phyloP scores from a whole-genome alignment of 345 rosid genomes.

The Aegle marmelos region DNA sequence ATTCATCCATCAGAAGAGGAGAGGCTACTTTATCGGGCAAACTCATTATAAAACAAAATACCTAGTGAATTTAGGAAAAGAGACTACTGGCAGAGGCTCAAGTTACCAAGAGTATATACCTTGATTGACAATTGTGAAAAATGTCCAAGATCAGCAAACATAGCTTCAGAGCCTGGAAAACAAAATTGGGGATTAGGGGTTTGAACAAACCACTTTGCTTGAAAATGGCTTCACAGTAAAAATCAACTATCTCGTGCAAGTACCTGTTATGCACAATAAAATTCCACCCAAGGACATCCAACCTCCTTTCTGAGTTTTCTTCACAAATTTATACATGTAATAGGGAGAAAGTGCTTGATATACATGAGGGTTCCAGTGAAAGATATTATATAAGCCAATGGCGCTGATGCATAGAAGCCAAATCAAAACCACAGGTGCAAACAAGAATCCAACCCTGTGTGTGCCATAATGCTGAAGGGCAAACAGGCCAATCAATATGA shows the following conservation, averaged over 20 bases:
- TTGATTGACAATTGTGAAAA: conserved; percentile 85
- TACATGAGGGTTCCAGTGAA: conserved; percentile 84
- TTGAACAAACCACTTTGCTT: neutral
- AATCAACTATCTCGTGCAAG: neutral
- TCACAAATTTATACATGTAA: conserved; percentile 74
- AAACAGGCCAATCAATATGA: conserved; percentile 71
- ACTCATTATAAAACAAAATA: neutral
- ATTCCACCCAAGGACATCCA: conserved; percentile 95
- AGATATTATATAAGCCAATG: conserved; percentile 71
- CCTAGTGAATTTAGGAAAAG: neutral
- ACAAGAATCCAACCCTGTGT: conserved; percentile 83
- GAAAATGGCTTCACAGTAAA: conserved; percentile 1
- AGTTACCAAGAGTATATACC: conserved; percentile 33
- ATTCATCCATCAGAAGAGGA: neutral
- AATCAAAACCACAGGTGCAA: conserved; percentile 70
- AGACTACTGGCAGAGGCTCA: neutral
- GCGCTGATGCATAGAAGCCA: conserved; percentile 85
- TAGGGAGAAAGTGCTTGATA: conserved; percentile 80
- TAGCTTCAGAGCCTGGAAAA: conserved; percentile 77
- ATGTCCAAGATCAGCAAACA: conserved; percentile 98
- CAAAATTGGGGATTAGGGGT: neutral
- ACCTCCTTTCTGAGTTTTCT: conserved; percentile 72
- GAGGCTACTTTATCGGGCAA: neutral
- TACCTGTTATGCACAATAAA: conserved; percentile 81
- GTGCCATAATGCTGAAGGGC: conserved; percentile 95